phyloP scores from a whole-genome alignment of 2,329 filamentous ascomycete species.

The Dactylellina parvicollis region DNA sequence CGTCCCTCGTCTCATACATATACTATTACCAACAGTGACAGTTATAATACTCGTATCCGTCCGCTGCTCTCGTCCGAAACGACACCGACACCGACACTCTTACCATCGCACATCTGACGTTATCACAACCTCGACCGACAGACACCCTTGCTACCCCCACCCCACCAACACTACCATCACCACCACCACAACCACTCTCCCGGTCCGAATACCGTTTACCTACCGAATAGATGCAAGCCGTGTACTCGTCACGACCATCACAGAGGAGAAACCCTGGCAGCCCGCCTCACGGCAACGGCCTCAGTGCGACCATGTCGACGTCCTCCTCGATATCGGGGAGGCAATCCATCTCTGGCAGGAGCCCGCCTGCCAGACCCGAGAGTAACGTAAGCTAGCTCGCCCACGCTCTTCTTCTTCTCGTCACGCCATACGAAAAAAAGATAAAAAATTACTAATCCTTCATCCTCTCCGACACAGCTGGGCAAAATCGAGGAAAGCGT shows the following conservation, averaged over 20 bases:
- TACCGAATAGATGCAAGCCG: conserved; percentile 52
- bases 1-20: no score
- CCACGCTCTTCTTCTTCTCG: not conserved
- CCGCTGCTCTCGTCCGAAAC: no score
- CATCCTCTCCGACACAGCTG: conserved; percentile 63
- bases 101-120: no score
- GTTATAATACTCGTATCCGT: no score
- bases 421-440: not conserved
- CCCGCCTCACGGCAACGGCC: conserved; percentile 49
- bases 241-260: conserved; percentile 36
- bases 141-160: not conserved
- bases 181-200: not conserved
- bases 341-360: conserved; percentile 21
- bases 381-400: conserved; percentile 35
- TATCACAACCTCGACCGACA: no score
- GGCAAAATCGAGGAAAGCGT: conserved; percentile 99
- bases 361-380: conserved; percentile 33
- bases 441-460: conserved; percentile 22
- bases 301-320: conserved; percentile 47
- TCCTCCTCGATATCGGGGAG: conserved; percentile 44
- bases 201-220: not conserved
- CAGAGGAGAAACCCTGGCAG: conserved; percentile 48
- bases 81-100: no score
- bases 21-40: no score
- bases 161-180: not conserved